Base-by-base conservation (phyloP, 2,329 filamentous ascomycete genomes). In the Lecanoromycetidae sp. region DNA sequence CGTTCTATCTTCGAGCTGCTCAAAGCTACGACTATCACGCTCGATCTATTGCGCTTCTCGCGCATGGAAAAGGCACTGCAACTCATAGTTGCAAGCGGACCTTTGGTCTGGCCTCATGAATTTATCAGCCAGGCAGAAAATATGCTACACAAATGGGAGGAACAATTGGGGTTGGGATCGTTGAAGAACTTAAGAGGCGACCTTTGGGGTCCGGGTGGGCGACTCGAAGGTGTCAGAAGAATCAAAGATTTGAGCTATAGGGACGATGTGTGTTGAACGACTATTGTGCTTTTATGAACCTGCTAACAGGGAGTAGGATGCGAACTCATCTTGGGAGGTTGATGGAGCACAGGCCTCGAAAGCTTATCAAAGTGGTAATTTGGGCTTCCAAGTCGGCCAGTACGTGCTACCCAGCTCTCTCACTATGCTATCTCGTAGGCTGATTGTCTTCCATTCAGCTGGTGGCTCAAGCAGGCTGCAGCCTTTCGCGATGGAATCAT, bases 401-500 rank as follows among this genome's bases (percentile, higher is more conserved):
- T 52, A 35, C 17, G 43, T 41, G 22, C 9, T 37, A 10, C 5
- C 12, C 10, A 9, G 9, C 3, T 7, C 17, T 9, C 2, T 17
- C 6, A 9, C 19, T 7, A 2, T 12, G 23, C 5, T 12, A 25
- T 2, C 10, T n/a, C 34, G 2, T 29, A 29, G 9, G 5, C 17
- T 44, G 12, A 51, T 27, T 9, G 8, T 12, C n/a, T 26, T 8
- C 5, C 4, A 15, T 36, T 15, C 19, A 52, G 50, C 37, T 55
- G 53, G 51, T 55, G 51, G 51, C 35, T 55, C 19, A 53, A 55
- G 19, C 36, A 40, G 9, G 49, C 53, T 9, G 51, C 49, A 23
- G 44, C 52, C 5, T 53, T 34, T 23, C 44, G 51, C 8, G 46
- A 48, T 22, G 51, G 51, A 17, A 44, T 51, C n/a, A 46, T 53